Base-by-base conservation (phyloP, 495 filamentous ascomycete genomes). In the Penicillium atrosanguineum region DNA sequence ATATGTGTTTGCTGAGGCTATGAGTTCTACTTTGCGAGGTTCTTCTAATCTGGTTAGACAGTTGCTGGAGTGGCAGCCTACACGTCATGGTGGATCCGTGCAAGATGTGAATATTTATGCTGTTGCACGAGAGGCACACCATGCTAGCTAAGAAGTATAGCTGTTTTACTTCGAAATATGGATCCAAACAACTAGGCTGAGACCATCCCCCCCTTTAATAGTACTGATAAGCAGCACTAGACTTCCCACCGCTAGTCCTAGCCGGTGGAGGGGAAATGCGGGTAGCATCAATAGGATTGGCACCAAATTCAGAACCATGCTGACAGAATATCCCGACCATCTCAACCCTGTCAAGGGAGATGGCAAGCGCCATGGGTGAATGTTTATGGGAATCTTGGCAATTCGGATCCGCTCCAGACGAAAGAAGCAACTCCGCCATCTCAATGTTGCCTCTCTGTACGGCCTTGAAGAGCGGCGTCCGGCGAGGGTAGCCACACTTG, bases 11-110 rank as follows among this genome's bases (percentile, higher is more conserved):
- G n/a, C n/a, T n/a, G n/a, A n/a, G n/a, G n/a, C n/a, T n/a, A n/a
- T n/a, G n/a, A n/a, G n/a, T n/a, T n/a, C n/a, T n/a, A n/a, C n/a
- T n/a, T n/a, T n/a, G n/a, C n/a, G n/a, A n/a, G n/a, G n/a, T n/a
- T n/a, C n/a, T n/a, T n/a, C n/a, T n/a, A n/a, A n/a, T n/a, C n/a
- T n/a, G n/a, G n/a, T n/a, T n/a, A n/a, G n/a, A n/a, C n/a, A n/a
- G n/a, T n/a, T n/a, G 50, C 65, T 87, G 1, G 79, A 72, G 0
- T 87, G 83, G 84, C 58, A 64, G 45, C 77, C 84, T 4, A 77
- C 71, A 57, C 65, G 69, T 14, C 14, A 23, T 16, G 39, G 44
- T 36, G 53, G 53, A 2, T 56, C 41, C 7, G 53, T 56, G 21
- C 41, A 46, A 21, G 53, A 56, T 28, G 51, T 56, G 26, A 42